Conservation (phyloP, 1,284 basidiomycete species). For the Microbotryum lychnidis-dioicae region DNA sequence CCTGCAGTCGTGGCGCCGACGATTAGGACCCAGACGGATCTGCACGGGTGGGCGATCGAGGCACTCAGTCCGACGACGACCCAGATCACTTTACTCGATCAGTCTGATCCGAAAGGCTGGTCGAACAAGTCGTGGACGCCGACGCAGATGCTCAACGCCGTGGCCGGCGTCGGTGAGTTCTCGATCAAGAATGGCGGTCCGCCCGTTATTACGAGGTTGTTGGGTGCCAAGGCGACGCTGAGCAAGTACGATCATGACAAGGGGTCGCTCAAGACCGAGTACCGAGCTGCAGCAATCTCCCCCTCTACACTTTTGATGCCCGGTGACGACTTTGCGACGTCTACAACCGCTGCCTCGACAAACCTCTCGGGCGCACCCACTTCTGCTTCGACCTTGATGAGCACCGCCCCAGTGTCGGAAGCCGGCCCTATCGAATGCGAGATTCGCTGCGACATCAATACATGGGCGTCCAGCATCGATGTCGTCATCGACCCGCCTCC, state of each 20-base stretch:
- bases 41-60: slow-evolving; percentile 96
- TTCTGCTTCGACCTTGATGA: neutral
- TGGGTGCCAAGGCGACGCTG: slow-evolving; percentile 64
- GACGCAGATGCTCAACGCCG: slow-evolving; percentile 59
- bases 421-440: slow-evolving; percentile 74
- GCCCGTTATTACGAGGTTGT: slow-evolving; percentile 73
- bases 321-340: slow-evolving; percentile 17
- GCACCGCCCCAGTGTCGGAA: slow-evolving; percentile 3
- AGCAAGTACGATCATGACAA: slow-evolving; percentile 82
- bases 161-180: slow-evolving; percentile 43
- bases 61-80: slow-evolving; percentile 91
- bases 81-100: slow-evolving; percentile 86
- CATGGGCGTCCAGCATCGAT: slow-evolving; percentile 79
- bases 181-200: slow-evolving; percentile 89
- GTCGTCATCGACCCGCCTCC: slow-evolving; percentile 93
- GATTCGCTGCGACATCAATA: slow-evolving; percentile 84
- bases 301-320: neutral
- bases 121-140: slow-evolving; percentile 90
- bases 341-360: slow-evolving; percentile 19
- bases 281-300: slow-evolving; percentile 52
- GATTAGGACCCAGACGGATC: slow-evolving; percentile 87
- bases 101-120: slow-evolving; percentile 96
- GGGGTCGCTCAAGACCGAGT: slow-evolving; percentile 72
- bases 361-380: slow-evolving; percentile 10
- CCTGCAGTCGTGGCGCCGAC: slow-evolving; percentile 62